These are phyloP conservation scores for Trichoderma sp. DNA, from an alignment of 2,329 filamentous ascomycete genomes.

Conservation along the genomic window DNA sequence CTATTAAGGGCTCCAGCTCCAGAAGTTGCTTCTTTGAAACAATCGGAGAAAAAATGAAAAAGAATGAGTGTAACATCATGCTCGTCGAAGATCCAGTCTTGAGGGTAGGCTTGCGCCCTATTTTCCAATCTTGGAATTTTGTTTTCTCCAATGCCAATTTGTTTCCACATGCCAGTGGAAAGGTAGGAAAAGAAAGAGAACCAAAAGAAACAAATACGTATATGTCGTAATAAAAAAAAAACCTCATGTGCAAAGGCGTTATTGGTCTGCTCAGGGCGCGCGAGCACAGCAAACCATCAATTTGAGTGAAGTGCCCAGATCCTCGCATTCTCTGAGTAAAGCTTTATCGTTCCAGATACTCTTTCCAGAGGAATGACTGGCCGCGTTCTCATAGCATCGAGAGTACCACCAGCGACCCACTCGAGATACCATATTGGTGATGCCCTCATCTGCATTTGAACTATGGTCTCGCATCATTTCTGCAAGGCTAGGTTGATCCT, in stretches of 20 bases:
- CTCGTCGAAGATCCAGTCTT: constrained; percentile 22
- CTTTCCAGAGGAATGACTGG: constrained; percentile 49
- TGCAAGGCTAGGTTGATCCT: constrained; percentile 60
- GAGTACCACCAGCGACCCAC: constrained; percentile 98
- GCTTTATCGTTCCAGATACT: constrained; percentile 80
- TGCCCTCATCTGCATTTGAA: constrained; percentile 76
- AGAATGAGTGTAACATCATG: neutral
- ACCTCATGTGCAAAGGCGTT: constrained; percentile 48
- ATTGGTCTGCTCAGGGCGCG: constrained; percentile 64
- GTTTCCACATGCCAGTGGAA: neutral
- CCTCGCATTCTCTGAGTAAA: constrained; percentile 82
- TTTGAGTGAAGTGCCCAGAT: constrained; percentile 83
- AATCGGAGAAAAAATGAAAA: neutral
- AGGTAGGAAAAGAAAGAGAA: constrained; percentile 5
- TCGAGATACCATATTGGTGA: constrained; percentile 87
- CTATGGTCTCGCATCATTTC: constrained; percentile 74
- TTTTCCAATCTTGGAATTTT: constrained; percentile 24
- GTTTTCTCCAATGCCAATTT: constrained; percentile 11
- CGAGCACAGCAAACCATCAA: constrained; percentile 90
- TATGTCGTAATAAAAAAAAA: neutral
- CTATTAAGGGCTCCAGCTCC: neutral
- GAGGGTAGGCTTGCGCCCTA: constrained; percentile 28
- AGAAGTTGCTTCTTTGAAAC: neutral
- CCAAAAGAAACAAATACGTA: neutral
- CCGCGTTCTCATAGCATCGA: constrained; percentile 80